Percentiles rank a stretch among this genome's conserved stretches.
Conservation (phyloP, 129 eudicot species). For the Ambrosia artemisiifolia region DNA sequence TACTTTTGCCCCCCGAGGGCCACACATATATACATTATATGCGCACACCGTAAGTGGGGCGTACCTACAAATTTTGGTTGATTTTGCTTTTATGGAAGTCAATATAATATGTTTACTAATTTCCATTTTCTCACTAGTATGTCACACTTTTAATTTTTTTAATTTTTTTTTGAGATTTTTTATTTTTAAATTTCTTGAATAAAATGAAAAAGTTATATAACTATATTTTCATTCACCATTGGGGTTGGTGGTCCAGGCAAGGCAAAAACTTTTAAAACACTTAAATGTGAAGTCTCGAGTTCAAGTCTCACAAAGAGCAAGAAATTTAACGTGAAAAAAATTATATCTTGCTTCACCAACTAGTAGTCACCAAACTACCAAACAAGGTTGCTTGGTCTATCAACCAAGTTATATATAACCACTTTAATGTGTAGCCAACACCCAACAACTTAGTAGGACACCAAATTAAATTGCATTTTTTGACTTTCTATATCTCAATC, state of each 20-base stretch:
- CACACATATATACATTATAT: too few species aligned
- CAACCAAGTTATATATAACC: conserved; percentile 18
- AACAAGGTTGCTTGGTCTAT: conserved; percentile 28
- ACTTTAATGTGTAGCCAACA: conserved; percentile 5
- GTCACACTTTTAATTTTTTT: background rate
- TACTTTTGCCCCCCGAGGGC: too few species aligned
- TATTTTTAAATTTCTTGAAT: background rate
- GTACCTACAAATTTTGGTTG: too few species aligned
- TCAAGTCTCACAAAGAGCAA: too few species aligned
- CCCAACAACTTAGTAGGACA: conserved; percentile 21
- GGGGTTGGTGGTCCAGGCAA: too few species aligned
- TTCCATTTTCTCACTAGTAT: background rate
- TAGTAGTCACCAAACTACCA: conserved; percentile 34
- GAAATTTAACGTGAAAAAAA: background rate
- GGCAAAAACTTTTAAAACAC: too few species aligned
- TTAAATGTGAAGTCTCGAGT: too few species aligned
- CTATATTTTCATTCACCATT: too few species aligned
- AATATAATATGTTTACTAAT: background rate
- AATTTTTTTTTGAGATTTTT: background rate
- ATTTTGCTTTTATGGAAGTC: background rate
- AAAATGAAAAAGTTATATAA: background rate
- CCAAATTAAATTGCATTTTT: conserved; percentile 11
- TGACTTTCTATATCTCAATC: conserved; percentile 14
- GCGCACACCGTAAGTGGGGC: too few species aligned
- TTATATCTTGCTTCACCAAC: conserved; percentile 21